Percentiles rank a stretch among this genome's conserved stretches.
These are phyloP conservation scores for Podaxis carcinomalis DNA, from an alignment of 768 basidiomycete species.

Conservation along the genomic window DNA sequence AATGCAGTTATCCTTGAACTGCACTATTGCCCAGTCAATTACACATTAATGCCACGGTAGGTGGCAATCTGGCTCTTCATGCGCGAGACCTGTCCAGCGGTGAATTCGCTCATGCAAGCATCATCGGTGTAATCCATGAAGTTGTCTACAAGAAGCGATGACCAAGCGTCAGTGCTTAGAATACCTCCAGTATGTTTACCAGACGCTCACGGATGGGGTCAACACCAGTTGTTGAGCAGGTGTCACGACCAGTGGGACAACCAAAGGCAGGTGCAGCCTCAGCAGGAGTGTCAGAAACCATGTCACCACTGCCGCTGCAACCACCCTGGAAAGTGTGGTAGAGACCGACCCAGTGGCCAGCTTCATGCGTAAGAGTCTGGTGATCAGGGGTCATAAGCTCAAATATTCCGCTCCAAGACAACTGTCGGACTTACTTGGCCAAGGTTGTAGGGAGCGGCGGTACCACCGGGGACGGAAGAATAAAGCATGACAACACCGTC, in stretches of 20 bases:
- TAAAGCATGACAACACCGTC: constrained; percentile 45
- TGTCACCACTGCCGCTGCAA: constrained; percentile 35
- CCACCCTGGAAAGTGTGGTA: constrained; percentile 58
- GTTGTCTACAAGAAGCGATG: constrained; percentile 29
- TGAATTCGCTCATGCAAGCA: constrained; percentile 46
- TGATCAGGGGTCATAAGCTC: constrained; percentile 10
- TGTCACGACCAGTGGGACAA: constrained; percentile 34
- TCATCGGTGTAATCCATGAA: constrained; percentile 54
- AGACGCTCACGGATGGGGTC: constrained; percentile 37
- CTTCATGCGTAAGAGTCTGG: constrained; percentile 49
- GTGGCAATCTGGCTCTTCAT: constrained; percentile 36
- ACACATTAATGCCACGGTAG: constrained; percentile 34
- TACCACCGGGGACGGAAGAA: constrained; percentile 41
- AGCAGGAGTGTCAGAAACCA: constrained; percentile 42
- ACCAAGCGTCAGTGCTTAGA: neutral
- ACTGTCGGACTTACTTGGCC: constrained; percentile 25
- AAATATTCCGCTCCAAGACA: neutral
- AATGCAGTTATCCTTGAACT: neutral
- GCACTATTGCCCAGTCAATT: neutral
- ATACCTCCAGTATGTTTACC: neutral
- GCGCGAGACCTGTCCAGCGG: constrained; percentile 39
- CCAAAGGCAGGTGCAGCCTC: constrained; percentile 39
- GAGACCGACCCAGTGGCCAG: constrained; percentile 56
- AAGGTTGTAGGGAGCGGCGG: constrained; percentile 36
- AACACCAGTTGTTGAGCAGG: constrained; percentile 33